A percentile compares a stretch with the other conserved stretches of the same genome.
phyloP scores from a whole-genome alignment of 805 yeast species.

The Kodamaea jinghongensis region DNA sequence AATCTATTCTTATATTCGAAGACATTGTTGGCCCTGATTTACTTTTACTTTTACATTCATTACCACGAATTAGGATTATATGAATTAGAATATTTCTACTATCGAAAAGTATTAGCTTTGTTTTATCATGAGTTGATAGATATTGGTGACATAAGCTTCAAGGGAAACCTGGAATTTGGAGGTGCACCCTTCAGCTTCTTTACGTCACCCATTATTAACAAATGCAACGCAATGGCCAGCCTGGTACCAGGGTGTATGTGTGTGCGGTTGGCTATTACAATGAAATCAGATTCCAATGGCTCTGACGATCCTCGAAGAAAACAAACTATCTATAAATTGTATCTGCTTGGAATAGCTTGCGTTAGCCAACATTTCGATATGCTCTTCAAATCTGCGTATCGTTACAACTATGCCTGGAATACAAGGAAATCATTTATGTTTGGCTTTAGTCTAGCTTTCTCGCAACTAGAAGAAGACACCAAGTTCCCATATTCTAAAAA shows the following conservation, averaged over 20 bases:
- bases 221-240: constrained; percentile 4
- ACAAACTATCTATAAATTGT: not conserved
- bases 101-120: constrained; percentile 15
- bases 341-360: not conserved
- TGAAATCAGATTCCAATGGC: not conserved
- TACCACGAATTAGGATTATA: constrained; percentile 15
- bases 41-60: constrained; percentile 19
- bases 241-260: constrained; percentile 8
- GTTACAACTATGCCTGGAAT: constrained; percentile 12
- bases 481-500: constrained; percentile 2
- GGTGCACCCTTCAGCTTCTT: constrained; percentile 5
- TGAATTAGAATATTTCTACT: constrained; percentile 16
- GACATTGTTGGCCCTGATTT: constrained; percentile 15
- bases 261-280: constrained; percentile 6
- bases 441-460: constrained; percentile 1
- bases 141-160: not conserved
- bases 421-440: constrained; percentile 8
- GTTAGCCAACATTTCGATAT: constrained; percentile 1
- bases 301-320: too few relatives aligned
- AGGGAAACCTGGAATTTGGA: not conserved
- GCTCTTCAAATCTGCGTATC: constrained; percentile 3
- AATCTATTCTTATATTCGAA: constrained; percentile 12
- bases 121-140: constrained; percentile 16
- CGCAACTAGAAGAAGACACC: not conserved
- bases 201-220: constrained; percentile 6